phyloP scores from a whole-genome alignment of 2,329 filamentous ascomycete genomes.

The Talaromyces sp. region DNA sequence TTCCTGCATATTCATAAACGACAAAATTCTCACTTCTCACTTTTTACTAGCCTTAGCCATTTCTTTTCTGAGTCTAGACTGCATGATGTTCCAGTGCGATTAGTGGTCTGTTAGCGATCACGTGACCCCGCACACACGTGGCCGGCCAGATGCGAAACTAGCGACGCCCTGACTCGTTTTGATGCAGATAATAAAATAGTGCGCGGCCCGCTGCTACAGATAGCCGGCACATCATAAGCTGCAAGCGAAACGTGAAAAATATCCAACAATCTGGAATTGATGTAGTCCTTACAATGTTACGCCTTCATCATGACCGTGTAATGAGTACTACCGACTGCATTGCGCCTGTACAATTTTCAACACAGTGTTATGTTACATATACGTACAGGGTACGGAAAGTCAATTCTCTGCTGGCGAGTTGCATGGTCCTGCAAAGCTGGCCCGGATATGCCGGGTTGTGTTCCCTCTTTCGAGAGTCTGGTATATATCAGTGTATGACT shows the following conservation, averaged over 20 bases:
- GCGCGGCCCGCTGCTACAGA: background rate
- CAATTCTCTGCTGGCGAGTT: background rate
- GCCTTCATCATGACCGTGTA: too few relatives aligned
- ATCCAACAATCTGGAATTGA: too few relatives aligned
- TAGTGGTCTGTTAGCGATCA: background rate
- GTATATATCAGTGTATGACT: background rate
- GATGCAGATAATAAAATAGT: background rate
- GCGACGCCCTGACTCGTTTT: background rate
- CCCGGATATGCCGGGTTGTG: background rate
- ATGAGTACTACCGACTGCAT: too few relatives aligned
- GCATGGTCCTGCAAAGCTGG: too few relatives aligned
- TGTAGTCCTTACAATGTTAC: too few relatives aligned
- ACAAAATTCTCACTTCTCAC: background rate
- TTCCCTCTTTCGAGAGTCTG: background rate
- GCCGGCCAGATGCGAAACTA: background rate
- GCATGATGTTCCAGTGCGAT: background rate
- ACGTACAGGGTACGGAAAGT: background rate
- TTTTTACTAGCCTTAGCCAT: background rate
- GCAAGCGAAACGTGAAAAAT: background rate
- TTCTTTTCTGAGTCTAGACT: background rate
- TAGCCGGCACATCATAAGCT: background rate
- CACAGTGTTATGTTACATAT: background rate
- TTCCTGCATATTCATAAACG: background rate
- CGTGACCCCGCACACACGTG: background rate
- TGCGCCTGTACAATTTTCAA: background rate